phyloP scores from a whole-genome alignment of 2,329 filamentous ascomycete genomes.

The Ophiocordyceps camponoti-saundersi region DNA sequence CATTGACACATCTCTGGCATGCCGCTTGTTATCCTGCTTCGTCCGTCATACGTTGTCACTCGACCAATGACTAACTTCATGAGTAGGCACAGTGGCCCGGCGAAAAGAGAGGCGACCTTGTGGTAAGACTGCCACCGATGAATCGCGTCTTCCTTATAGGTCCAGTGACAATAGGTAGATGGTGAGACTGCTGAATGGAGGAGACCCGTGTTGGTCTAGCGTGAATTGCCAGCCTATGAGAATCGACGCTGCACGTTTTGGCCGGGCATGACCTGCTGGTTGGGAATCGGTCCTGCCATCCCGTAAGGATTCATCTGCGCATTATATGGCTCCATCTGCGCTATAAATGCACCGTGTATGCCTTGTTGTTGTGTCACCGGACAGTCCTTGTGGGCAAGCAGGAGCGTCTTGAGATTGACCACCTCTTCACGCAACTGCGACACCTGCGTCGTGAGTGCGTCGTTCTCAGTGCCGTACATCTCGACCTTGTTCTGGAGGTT shows the following conservation, averaged over 20 bases:
- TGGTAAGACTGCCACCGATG: no score
- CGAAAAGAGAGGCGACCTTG: no score
- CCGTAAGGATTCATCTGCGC: conserved; percentile 42
- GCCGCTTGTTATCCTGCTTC: background rate
- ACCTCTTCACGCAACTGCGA: conserved; percentile 79
- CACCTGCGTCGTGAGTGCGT: conserved; percentile 69
- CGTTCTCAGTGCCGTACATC: conserved; percentile 81
- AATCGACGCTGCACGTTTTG: conserved; percentile 38
- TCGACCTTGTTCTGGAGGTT: conserved; percentile 93
- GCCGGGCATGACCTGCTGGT: conserved; percentile 37
- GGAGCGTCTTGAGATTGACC: conserved; percentile 80
- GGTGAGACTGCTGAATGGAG: no score
- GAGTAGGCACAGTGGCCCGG: background rate
- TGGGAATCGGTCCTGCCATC: conserved; percentile 34
- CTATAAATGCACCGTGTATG: conserved; percentile 40
- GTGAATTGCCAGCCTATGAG: conserved; percentile 30
- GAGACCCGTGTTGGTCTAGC: no score
- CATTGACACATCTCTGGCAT: background rate
- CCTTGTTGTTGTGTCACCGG: conserved; percentile 74
- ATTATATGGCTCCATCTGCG: conserved; percentile 35
- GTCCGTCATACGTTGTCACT: background rate
- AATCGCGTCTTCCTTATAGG: no score
- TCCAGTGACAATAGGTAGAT: no score
- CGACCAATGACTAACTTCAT: background rate
- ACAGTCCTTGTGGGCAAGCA: conserved; percentile 92